phyloP scores from a whole-genome alignment of 306 rosid species.

The Fagus sylvatica region DNA sequence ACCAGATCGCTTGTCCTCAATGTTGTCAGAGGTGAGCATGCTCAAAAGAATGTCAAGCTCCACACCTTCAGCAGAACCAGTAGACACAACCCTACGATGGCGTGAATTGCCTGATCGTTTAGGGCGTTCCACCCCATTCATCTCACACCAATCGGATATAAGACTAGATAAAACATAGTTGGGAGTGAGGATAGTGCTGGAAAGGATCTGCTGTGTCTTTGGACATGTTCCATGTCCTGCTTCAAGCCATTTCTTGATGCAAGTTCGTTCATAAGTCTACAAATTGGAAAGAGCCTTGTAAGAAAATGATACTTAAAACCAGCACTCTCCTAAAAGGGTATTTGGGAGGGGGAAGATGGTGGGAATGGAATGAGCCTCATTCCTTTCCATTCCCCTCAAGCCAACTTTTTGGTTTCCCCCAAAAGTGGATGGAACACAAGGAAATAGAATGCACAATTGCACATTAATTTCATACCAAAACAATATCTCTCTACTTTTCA shows the following conservation, averaged over 20 bases:
- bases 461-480: too few species aligned
- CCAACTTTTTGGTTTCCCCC: too few species aligned
- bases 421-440: too few species aligned
- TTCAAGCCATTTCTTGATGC: constrained; percentile 85
- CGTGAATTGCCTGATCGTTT: constrained; percentile 53
- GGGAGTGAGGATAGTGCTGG: constrained; percentile 60
- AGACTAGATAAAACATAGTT: constrained; percentile 76
- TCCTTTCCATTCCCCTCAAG: too few species aligned
- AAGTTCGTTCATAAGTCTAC: constrained; percentile 88
- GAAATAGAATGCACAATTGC: too few species aligned
- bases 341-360: too few species aligned
- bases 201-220: constrained; percentile 71
- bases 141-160: constrained; percentile 84
- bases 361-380: too few species aligned
- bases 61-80: constrained; percentile 56
- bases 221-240: constrained; percentile 89
- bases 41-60: constrained; percentile 55
- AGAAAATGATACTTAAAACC: not conserved
- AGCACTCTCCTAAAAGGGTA: not conserved
- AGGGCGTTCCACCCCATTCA: constrained; percentile 73
- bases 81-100: constrained; percentile 40
- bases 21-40: constrained; percentile 53
- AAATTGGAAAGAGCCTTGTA: constrained; percentile 10
- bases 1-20: constrained; percentile 59
- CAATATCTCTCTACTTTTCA: too few species aligned